Evolutionary conservation across 495 filamentous ascomycete species (phyloP), one percentile per base, ranked within the genome.

Genomic region (Penicillium crystallinum): DNA sequence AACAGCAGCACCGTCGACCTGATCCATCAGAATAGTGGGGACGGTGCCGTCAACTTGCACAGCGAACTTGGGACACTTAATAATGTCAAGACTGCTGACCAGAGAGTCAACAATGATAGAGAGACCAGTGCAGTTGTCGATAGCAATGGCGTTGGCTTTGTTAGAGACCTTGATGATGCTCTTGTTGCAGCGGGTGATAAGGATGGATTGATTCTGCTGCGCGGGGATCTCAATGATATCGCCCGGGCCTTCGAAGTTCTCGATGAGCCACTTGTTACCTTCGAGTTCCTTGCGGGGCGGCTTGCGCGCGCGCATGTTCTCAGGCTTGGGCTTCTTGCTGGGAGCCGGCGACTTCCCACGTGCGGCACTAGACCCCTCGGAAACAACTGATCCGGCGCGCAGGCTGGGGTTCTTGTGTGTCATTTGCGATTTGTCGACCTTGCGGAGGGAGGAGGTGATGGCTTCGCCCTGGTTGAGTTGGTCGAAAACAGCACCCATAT

Each of bases 341-440:
- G 90, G 91, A 4, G 86, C 88, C 1, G 90, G 90, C 27, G 85
- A 90, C 78, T 91, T 95, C 25, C 77, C 79, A 15, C 88, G 80
- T 22, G 53, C 53, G 17, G 67, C 55, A 35, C 75, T 77, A 37
- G 78, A 81, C 52, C 79, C 72, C 23, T 70, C 74, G 6, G 75
- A 69, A 6, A 91, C 90, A 10, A 81, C 80, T 8, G 85, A 86
- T 45, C 78, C 75, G 11, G 86, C 82, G 33, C 93, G 85, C 21
- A 99, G 77, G 18, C 81, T 81, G n/a, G 95, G 93, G 72, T 99
- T 99, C 76, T 97, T 97, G 76, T 99, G 93, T 40, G 93, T 97
- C 91, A 96, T 96, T 63, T 96, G 72, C 18, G 85, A 90, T 61
- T 84, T 89, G 71, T 96, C 90, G 23, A 99, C 93, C 74, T 96